Evolutionary conservation across 140 eudicot species (phyloP), one percentile per base, ranked within the genome.

Genomic region (Senecio squalidus): DNA sequence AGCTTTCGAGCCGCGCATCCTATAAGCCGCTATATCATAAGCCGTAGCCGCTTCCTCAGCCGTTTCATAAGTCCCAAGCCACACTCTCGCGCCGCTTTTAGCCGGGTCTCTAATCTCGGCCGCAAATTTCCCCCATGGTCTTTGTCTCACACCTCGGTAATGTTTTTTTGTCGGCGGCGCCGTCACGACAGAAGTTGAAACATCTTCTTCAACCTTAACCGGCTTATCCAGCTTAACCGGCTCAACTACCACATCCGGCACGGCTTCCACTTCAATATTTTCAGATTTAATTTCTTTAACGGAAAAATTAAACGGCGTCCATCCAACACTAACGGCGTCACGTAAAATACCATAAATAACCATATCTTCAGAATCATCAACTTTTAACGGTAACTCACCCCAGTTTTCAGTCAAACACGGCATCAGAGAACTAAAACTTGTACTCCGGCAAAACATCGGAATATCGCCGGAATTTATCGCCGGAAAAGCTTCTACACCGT

Each of bases 71-170:
- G 96, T 88, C 33, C 96, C 96, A 15, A 88, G 96, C 96, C 96
- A 88, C 55, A 88, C 96, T 51, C 96, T 75, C 5, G 94, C 94
- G 34, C 96, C 96, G 62, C 70, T 81, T 21, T 88, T 88, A 58
- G 94, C 90, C 70, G 96, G 96, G 48, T 84, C 94, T 64, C 96
- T 66, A 13, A 88, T 88, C 83, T 88, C 96, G 36, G 94, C 94
- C 64, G 96, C 96, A 26, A 88, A 88, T 69, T 88, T 88, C 56
- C 96, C 96, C 96, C 96, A 88, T 39, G 96, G 96, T 51, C 96
- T 60, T 7, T 74, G 94, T 63, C 96, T 48, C 9, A 88, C 96
- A 3, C 96, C 96, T 17, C 96, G 55, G 53, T 73, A 88, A 46
- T 84, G 96, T 77, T 77, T 73, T 13, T 77, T 89, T 71, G 73